A percentile compares a stretch with the other conserved stretches of the same genome.
Evolutionary conservation across 306 rosid species (phyloP).

Genomic region (Aeschynomene evenia): DNA sequence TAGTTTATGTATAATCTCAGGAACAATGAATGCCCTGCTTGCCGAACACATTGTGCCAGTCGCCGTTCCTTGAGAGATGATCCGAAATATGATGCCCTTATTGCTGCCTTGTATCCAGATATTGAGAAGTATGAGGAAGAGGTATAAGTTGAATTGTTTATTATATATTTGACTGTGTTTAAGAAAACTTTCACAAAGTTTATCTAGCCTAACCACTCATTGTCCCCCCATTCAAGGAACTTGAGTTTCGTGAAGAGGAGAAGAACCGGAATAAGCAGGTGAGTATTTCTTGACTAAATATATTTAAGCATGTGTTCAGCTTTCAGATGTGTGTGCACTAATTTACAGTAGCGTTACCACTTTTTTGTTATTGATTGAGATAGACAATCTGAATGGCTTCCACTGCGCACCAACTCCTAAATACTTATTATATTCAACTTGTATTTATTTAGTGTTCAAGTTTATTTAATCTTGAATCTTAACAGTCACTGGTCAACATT

Average conservation of each 20-base stretch:
- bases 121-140: constrained; percentile 90
- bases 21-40: constrained; percentile 96
- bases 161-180: not conserved
- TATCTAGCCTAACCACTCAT: constrained; percentile 24
- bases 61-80: constrained; percentile 98
- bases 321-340: constrained; percentile 16
- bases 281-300: constrained; percentile 28
- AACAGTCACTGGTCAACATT: not conserved
- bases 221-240: constrained; percentile 57
- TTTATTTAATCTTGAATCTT: constrained; percentile 5
- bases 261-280: constrained; percentile 92
- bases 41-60: constrained; percentile 98
- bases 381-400: constrained; percentile 10
- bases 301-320: constrained; percentile 32
- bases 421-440: not conserved
- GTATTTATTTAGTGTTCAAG: constrained; percentile 1
- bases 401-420: constrained; percentile 15
- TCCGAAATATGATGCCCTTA: constrained; percentile 90
- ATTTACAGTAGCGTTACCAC: constrained; percentile 4
- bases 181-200: constrained; percentile 12
- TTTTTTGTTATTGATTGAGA: constrained; percentile 7
- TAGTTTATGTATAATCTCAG: constrained; percentile 48
- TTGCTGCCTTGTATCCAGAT: constrained; percentile 82
- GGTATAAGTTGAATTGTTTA: constrained; percentile 54
- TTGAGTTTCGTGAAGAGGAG: constrained; percentile 94